Percentiles rank a stretch among this genome's conserved stretches.
phyloP scores from a whole-genome alignment of 371 early-diverging fungal genomes.

The Rhizopus sp. region DNA sequence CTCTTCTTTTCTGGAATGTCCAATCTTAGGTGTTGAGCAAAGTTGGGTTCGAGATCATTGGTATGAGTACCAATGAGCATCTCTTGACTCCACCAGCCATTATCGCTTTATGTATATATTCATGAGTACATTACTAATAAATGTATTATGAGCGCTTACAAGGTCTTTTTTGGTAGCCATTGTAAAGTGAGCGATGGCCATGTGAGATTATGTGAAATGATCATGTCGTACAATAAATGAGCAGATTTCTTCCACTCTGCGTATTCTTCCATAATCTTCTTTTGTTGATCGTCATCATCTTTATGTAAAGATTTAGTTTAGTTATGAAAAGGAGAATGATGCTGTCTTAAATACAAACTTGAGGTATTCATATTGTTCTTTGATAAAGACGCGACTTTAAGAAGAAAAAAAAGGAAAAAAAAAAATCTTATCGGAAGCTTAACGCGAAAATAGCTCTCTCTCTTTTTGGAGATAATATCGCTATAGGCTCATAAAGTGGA shows the following conservation, averaged over 20 bases:
- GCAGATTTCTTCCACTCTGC: slow-evolving; percentile 99
- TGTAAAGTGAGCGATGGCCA: slow-evolving; percentile 99
- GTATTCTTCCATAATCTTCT: slow-evolving; percentile 92
- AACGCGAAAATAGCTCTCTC: no score
- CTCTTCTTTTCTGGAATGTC: slow-evolving; percentile 70
- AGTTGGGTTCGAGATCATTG: slow-evolving; percentile 92
- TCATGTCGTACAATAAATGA: slow-evolving; percentile 96
- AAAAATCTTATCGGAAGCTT: no score
- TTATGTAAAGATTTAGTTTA: neutral
- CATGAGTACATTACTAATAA: neutral
- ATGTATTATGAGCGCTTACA: slow-evolving; percentile 41
- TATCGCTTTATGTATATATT: slow-evolving; percentile 17
- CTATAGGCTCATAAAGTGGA: no score
- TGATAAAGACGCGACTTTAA: no score
- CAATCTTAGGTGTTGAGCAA: slow-evolving; percentile 88
- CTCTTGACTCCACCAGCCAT: slow-evolving; percentile 73
- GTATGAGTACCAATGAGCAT: slow-evolving; percentile 96
- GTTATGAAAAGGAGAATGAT: neutral
- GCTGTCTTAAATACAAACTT: neutral
- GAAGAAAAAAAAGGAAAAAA: no score
- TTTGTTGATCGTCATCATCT: slow-evolving; percentile 49
- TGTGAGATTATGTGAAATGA: slow-evolving; percentile 95
- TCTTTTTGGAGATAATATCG: no score
- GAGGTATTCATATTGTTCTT: neutral
- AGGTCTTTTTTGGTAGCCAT: slow-evolving; percentile 95